A percentile compares a stretch with the other conserved stretches of the same genome.
These are phyloP conservation scores for Pneumocystis canis DNA, from an alignment of 1,139 yeast species.

Conservation along the genomic window DNA sequence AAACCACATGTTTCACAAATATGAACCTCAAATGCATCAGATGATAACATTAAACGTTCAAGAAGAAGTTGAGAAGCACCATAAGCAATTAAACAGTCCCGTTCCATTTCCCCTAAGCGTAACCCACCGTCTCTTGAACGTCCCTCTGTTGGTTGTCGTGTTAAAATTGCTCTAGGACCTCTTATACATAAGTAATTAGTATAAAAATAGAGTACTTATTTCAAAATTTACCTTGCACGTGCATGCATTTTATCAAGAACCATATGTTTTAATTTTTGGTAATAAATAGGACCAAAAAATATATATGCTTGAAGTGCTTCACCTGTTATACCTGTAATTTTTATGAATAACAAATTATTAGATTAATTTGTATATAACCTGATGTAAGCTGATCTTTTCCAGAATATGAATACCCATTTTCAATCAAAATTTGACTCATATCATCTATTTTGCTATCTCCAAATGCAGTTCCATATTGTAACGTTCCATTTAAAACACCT, in stretches of 20 bases:
- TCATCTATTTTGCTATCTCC: conserved; percentile 93
- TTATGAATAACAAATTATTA: neutral
- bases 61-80: conserved; percentile 92
- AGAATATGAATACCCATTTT: conserved; percentile 82
- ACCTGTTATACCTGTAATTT: conserved; percentile 65
- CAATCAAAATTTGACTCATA: conserved; percentile 84
- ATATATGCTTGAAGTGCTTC: conserved; percentile 94
- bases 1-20: conserved; percentile 91
- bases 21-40: conserved; percentile 96
- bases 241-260: conserved; percentile 99
- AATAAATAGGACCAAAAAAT: conserved; percentile 95
- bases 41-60: conserved; percentile 90
- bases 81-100: conserved; percentile 98
- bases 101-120: conserved; percentile 98
- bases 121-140: conserved; percentile 98
- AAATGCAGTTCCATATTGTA: conserved; percentile 95
- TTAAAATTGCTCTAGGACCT: conserved; percentile 95
- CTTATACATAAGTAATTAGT: conserved; percentile 23
- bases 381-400: conserved; percentile 96
- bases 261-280: conserved; percentile 97
- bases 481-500: conserved; percentile 79
- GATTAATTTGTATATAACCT: neutral
- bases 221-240: conserved; percentile 43
- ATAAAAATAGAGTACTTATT: neutral
- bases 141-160: conserved; percentile 99